phyloP scores from a whole-genome alignment of 73 alveolate genomes.

The Blepharisma stoltei region DNA sequence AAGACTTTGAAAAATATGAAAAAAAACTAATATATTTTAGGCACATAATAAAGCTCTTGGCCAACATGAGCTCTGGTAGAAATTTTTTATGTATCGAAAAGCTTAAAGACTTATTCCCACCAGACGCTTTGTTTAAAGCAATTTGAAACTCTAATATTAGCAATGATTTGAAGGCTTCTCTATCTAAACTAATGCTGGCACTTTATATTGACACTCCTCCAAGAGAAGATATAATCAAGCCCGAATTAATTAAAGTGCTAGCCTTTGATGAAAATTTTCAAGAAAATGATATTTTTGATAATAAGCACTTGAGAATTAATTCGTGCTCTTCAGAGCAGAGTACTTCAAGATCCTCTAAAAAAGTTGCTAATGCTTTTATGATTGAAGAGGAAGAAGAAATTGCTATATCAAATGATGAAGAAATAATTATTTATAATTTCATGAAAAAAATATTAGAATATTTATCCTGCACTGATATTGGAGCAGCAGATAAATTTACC shows the following conservation, averaged over 20 bases:
- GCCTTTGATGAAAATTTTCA: neutral
- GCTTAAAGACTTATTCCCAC: slow-evolving; percentile 19
- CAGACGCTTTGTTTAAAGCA: neutral
- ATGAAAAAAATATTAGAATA: neutral
- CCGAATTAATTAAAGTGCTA: slow-evolving; percentile 9
- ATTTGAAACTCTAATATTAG: slow-evolving; percentile 9
- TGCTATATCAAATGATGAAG: neutral
- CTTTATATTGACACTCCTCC: slow-evolving; percentile 26
- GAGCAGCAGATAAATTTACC: neutral
- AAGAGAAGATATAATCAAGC: slow-evolving; percentile 1
- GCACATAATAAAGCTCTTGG: neutral
- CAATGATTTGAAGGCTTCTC: slow-evolving; percentile 13
- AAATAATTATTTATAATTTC: neutral
- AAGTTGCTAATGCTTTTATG: no score
- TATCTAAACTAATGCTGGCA: neutral
- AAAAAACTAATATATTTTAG: neutral
- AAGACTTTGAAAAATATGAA: neutral
- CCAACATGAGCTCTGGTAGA: neutral
- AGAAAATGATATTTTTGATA: neutral
- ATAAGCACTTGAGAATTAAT: no score
- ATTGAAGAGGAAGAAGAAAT: neutral
- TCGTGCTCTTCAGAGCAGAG: no score
- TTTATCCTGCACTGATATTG: no score
- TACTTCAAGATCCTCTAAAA: no score
- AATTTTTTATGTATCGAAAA: slow-evolving; percentile 3